A percentile compares a stretch with the other conserved stretches of the same genome.
phyloP scores from a whole-genome alignment of 345 rosid species.

The Limnanthes douglasii region DNA sequence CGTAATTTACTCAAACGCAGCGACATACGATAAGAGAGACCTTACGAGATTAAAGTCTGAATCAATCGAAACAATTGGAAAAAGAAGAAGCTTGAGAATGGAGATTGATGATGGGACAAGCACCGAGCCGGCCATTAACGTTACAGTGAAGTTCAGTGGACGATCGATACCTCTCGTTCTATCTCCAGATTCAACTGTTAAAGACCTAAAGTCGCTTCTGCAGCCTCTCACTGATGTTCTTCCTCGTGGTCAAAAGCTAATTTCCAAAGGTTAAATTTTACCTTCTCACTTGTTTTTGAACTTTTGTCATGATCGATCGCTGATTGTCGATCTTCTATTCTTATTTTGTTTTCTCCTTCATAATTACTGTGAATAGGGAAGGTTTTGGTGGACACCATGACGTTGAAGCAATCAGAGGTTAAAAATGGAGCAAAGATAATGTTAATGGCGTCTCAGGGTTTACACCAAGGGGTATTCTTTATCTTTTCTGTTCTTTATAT shows the following conservation, averaged over 20 bases:
- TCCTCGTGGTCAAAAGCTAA: conserved; percentile 92
- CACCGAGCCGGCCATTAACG: conserved; percentile 14
- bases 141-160: conserved; percentile 63
- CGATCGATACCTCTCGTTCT: conserved; percentile 38
- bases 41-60: too few relatives aligned
- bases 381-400: conserved; percentile 51
- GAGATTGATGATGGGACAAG: conserved; percentile 14
- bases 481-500: background rate
- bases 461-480: conserved; percentile 77
- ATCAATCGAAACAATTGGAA: too few relatives aligned
- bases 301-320: background rate
- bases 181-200: conserved; percentile 31
- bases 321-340: background rate
- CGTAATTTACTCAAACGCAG: too few relatives aligned
- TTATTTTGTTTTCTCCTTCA: conserved; percentile 1
- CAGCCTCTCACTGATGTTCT: conserved; percentile 85
- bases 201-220: conserved; percentile 53
- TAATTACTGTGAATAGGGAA: conserved; percentile 32
- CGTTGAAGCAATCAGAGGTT: conserved; percentile 45
- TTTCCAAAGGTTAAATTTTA: conserved; percentile 43
- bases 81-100: too few relatives aligned
- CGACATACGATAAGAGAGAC: too few relatives aligned
- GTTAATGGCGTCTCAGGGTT: conserved; percentile 86
- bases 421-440: conserved; percentile 63
- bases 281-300: background rate